A percentile compares a stretch with the other conserved stretches of the same genome.
phyloP scores from a whole-genome alignment of 2,329 filamentous ascomycete genomes.

The Kalaharituber pfeilii region DNA sequence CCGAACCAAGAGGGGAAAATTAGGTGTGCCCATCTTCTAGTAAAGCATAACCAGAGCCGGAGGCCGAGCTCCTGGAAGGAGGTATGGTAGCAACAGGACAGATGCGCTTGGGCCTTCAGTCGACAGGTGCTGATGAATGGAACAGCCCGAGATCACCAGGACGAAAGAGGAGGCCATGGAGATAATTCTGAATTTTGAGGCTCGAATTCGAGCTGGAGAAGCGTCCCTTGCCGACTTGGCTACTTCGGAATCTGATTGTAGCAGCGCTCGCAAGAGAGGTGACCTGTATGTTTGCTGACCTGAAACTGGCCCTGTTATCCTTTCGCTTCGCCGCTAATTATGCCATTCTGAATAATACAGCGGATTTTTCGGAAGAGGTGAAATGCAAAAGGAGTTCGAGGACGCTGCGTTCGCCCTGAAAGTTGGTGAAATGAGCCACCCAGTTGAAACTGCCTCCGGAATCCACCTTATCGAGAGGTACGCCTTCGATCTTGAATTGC shows the following conservation, averaged over 20 bases:
- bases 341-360: conserved; percentile 28
- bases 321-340: conserved; percentile 2
- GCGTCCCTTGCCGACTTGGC: conserved; percentile 65
- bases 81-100: no score
- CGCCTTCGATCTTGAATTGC: conserved; percentile 9
- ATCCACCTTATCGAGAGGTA: conserved; percentile 93
- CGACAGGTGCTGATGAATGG: conserved; percentile 4
- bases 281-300: conserved; percentile 47
- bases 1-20: conserved; percentile 54
- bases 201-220: conserved; percentile 54
- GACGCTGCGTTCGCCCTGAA: conserved; percentile 83
- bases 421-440: conserved; percentile 65
- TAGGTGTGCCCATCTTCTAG: conserved; percentile 74
- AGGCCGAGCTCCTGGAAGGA: conserved; percentile 88
- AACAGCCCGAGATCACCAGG: conserved; percentile 62
- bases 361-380: conserved; percentile 80
- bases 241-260: conserved; percentile 81
- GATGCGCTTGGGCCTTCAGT: not conserved
- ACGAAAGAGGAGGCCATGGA: conserved; percentile 68
- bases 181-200: conserved; percentile 59
- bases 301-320: not conserved
- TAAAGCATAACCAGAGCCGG: conserved; percentile 81
- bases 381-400: conserved; percentile 99
- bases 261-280: conserved; percentile 80
- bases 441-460: conserved; percentile 85